Evolutionary conservation across 116 monocot species (phyloP).

Genomic region (Thalassia testudinum): DNA sequence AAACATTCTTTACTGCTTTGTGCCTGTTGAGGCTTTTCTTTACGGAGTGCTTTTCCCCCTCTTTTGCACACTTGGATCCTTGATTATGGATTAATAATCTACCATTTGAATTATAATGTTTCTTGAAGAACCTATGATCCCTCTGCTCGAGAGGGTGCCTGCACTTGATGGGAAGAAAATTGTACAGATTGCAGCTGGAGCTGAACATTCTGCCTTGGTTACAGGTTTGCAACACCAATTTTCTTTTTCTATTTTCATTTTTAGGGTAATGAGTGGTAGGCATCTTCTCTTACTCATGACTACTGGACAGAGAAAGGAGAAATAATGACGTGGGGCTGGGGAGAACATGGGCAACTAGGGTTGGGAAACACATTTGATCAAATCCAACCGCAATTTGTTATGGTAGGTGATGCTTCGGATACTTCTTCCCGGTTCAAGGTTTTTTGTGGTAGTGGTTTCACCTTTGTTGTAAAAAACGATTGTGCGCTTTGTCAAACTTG

Average conservation of each 20-base stretch:
- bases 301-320: conserved; percentile 32
- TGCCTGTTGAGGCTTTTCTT: too few relatives aligned
- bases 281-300: background rate
- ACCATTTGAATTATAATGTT: too few relatives aligned
- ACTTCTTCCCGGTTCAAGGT: conserved; percentile 10
- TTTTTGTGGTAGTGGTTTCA: conserved; percentile 89
- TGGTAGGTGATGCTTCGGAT: background rate
- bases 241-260: background rate
- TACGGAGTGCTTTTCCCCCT: too few relatives aligned
- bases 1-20: too few relatives aligned
- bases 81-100: too few relatives aligned
- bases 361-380: conserved; percentile 50
- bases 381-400: conserved; percentile 34
- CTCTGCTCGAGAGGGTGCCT: conserved; percentile 1
- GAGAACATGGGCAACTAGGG: conserved; percentile 90
- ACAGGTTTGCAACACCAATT: conserved; percentile 24
- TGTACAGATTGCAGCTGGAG: conserved; percentile 58
- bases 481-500: too few relatives aligned
- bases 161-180: conserved; percentile 14
- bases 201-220: conserved; percentile 76
- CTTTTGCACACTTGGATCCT: too few relatives aligned
- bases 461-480: conserved; percentile 17
- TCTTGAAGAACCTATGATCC: too few relatives aligned
- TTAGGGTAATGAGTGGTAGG: background rate
- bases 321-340: conserved; percentile 93